Evolutionary conservation across 768 basidiomycete genomes (phyloP).

Genomic region (Glaciozyma antarctica): DNA sequence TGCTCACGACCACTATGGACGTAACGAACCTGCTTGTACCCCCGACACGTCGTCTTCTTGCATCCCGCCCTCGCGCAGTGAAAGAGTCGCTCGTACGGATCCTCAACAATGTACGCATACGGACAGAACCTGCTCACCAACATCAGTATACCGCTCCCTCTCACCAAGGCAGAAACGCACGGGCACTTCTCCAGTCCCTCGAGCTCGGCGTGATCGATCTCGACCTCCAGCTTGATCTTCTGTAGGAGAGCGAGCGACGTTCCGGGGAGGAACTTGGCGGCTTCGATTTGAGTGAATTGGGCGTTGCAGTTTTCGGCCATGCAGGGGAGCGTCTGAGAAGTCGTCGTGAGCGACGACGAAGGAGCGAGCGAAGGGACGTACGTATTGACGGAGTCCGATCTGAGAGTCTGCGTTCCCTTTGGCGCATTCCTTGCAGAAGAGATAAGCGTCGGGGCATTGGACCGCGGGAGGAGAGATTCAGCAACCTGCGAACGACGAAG

Average conservation of each 20-base stretch:
- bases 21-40: constrained; percentile 30
- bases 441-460: constrained; percentile 26
- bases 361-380: constrained; percentile 2
- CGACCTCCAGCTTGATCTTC: constrained; percentile 32
- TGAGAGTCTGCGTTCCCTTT: constrained; percentile 19
- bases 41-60: constrained; percentile 20
- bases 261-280: constrained; percentile 12
- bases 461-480: neutral
- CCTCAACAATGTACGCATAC: constrained; percentile 31
- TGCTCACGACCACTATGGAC: too few species aligned
- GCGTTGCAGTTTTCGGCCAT: constrained; percentile 31
- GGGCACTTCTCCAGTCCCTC: constrained; percentile 23
- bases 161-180: neutral
- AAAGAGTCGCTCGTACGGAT: constrained; percentile 30
- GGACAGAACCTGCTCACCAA: constrained; percentile 24
- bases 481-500: neutral
- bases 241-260: constrained; percentile 23
- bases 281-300: constrained; percentile 21
- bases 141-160: too few species aligned
- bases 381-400: constrained; percentile 29
- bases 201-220: constrained; percentile 27
- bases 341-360: neutral
- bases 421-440: constrained; percentile 33
- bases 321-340: constrained; percentile 22
- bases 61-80: constrained; percentile 23